Evolutionary conservation across 179 eudicot species (phyloP), one percentile per base, ranked within the genome.

Genomic region (Beta corolliflora): DNA sequence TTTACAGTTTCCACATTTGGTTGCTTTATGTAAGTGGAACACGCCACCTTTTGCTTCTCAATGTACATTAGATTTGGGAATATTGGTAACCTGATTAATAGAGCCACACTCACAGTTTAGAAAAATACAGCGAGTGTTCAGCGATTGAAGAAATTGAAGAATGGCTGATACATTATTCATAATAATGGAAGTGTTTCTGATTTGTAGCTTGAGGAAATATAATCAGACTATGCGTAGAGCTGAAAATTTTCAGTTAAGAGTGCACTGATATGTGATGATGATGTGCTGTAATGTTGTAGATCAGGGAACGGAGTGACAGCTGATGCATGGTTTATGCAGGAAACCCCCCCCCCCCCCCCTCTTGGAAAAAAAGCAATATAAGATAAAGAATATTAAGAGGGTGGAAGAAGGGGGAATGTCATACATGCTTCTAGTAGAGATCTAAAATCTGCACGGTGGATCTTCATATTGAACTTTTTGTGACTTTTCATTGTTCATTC

Each of bases 381-480:
- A 65, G 70, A 54, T 36, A 53, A 19, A 9, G 13, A 53, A 12
- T 11, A 54, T 5, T 52, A 78, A 68, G 69, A 79, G 45, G 81
- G 29, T 56, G 21, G 50, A 76, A 23, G 18, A 15, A 58, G 53
- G 48, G 46, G n/a, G 46, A 16, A 23, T 45, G 25, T 9, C 48
- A 79, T 48, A 16, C 25, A 56, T 79, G 81, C 66, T 21, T 66
- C 64, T 54, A 41, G 81, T 71, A n/a, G 50, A n/a, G 50, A 77
- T 77, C 23, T 77, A 54, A 76, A 61, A 19, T 70, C 73, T 70
- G 19, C 23, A 73, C 75, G 8, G 21, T 21, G 55, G 71, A 15
- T 80, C 25, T 41, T 80, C n/a, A 70, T 18, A 60, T 60, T 1
- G 14, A 67, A n/a, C 23, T 75, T 54, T 14, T 65, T 74, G 58